Percentiles rank a stretch among this genome's conserved stretches.
These are phyloP conservation scores for Nymphaea thermarum DNA, from an alignment of 164 flowering plant species.

Conservation along the genomic window DNA sequence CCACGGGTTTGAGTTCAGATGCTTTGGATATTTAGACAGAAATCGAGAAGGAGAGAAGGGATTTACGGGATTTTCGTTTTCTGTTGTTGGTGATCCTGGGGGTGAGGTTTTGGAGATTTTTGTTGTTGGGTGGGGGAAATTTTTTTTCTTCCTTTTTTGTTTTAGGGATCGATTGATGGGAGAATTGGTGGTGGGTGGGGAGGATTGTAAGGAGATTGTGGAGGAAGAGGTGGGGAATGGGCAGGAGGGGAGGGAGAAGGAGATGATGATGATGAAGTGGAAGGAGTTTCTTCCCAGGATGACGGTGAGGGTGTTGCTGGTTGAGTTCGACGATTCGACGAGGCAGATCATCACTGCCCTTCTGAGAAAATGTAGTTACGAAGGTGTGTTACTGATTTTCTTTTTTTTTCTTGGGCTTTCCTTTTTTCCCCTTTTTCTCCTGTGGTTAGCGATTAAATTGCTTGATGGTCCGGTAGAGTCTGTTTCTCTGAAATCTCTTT, in stretches of 20 bases:
- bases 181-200: neutral
- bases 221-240: neutral
- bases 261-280: neutral
- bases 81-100: neutral
- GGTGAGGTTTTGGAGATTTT: neutral
- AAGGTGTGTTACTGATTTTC: conserved; percentile 26
- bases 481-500: no score
- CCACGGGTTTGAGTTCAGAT: neutral
- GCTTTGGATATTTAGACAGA: neutral
- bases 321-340: conserved; percentile 84
- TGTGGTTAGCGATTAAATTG: neutral
- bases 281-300: conserved; percentile 7
- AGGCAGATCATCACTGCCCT: conserved; percentile 76
- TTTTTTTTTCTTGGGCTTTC: neutral
- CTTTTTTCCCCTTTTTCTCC: neutral
- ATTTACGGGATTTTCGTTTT: neutral
- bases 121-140: neutral
- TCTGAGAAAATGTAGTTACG: conserved; percentile 68
- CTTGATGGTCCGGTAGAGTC: neutral
- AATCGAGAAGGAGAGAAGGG: neutral
- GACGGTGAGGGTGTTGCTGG: conserved; percentile 59
- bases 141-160: neutral
- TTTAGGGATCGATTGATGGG: neutral
- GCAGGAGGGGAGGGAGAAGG: neutral
- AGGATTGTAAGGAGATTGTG: neutral